Conservation (phyloP, 345 rosid species). For the thale cress (Arabidopsis thaliana) region TAIR10.1 NC_003076.8:25908501-25909000, state of each 20-base stretch:
- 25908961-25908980: neutral
- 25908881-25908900: constrained; percentile 85
- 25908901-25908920: constrained; percentile 72
- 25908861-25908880: constrained; percentile 97
- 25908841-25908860: constrained; percentile 90
- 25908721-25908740: neutral
- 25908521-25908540: constrained; percentile 27
- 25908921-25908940: neutral
- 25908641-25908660: constrained; percentile 51
- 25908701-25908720: constrained; percentile 1
- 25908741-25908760: constrained; percentile 3
- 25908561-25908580: constrained; percentile 44
- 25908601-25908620: constrained; percentile 36
- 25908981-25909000: constrained; percentile 21
- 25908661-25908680: constrained; percentile 33
- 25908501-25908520: constrained; percentile 49
- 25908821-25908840: constrained; percentile 75
- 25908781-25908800: constrained; percentile 47
- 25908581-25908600: constrained; percentile 48
- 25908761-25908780: constrained; percentile 43
- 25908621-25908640: constrained; percentile 44
- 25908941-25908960: neutral
- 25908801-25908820: constrained; percentile 71
- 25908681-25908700: constrained; percentile 35
- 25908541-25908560: constrained; percentile 39